Base-by-base conservation (phyloP, 208 protist species). In the Leishmania amazonensis region DNA sequence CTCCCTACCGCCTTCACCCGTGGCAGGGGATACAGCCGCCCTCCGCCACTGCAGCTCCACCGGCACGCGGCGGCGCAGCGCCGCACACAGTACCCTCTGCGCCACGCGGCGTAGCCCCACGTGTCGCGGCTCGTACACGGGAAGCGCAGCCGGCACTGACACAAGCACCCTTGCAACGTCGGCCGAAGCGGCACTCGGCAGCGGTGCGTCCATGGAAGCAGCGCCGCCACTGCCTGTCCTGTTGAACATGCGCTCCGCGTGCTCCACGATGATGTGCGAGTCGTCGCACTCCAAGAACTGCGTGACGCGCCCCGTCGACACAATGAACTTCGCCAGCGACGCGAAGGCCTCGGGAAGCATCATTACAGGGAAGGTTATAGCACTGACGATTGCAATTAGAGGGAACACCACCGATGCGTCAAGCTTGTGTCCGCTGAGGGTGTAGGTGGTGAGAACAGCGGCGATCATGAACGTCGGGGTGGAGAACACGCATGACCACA, bases 331-430 rank as follows among this genome's bases (percentile, higher is more conserved):
- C 15, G 91, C 88, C 1, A 96, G 11, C 0, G 75, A 70, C 53
- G 83, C 90, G 62, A 98, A 76, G 1, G 95, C 53, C 24, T 87
- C 70, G 0, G 97, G 94, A 7, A 98, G 73, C 87, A 97, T 94
- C 74, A 90, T 86, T 45, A 96, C 88, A 24, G 96, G 97, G 35
- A 91, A 93, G 24, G 88, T 84, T 21, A 98, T 83, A 9, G 97
- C 77, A 53, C 88, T 92, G 49, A 98, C 88, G 35, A 98, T 84
- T 11, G 90, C 40, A 19, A 98, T 84, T 7, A 93, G 75, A 1
- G 95, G 94, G 76, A 98, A 98, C 3, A 97, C 93, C 28, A 94
- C 89, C 15, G 86, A 76, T 1, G 96, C 87, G 8, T 87, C 91
- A 4, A 99, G 85, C 31, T 81, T 57, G 74, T 89, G 58, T 0